These are phyloP conservation scores for Withania somnifera DNA, from an alignment of 305 asterid species.

Conservation along the genomic window DNA sequence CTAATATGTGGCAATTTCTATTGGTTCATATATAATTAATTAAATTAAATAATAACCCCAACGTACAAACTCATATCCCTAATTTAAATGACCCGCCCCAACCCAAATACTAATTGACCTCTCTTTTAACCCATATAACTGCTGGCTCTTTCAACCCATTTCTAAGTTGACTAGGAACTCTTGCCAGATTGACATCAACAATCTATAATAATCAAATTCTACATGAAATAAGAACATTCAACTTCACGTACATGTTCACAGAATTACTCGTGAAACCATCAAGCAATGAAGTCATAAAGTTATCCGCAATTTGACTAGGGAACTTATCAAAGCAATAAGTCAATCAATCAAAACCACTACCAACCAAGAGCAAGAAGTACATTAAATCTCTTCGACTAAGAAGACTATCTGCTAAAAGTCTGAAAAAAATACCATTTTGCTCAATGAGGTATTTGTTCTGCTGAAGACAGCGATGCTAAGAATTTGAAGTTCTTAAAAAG, in stretches of 20 bases:
- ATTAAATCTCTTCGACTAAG: conserved; percentile 19
- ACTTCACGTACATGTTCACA: conserved; percentile 44
- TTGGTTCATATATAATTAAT: too few relatives aligned
- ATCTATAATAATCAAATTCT: conserved; percentile 55
- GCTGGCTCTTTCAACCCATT: too few relatives aligned
- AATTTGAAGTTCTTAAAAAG: too few relatives aligned
- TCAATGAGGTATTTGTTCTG: conserved; percentile 68
- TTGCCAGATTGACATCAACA: conserved; percentile 67
- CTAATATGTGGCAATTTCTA: too few relatives aligned
- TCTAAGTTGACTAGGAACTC: too few relatives aligned
- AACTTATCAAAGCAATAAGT: conserved; percentile 53
- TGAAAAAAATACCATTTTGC: conserved; percentile 26
- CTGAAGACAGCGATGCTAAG: conserved; percentile 51
- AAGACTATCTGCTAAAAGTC: conserved; percentile 24
- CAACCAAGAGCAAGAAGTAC: conserved; percentile 28
- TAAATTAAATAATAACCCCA: too few relatives aligned
- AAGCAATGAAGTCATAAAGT: conserved; percentile 57
- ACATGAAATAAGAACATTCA: conserved; percentile 31
- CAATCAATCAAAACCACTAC: conserved; percentile 47
- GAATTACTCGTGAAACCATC: conserved; percentile 47
- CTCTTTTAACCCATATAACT: too few relatives aligned
- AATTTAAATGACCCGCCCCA: too few relatives aligned
- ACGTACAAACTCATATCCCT: too few relatives aligned
- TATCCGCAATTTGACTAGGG: conserved; percentile 52
- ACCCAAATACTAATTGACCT: too few relatives aligned